Evolutionary conservation across 257 asterid genomes (phyloP).

Genomic region (Nicotiana noctiflora): DNA sequence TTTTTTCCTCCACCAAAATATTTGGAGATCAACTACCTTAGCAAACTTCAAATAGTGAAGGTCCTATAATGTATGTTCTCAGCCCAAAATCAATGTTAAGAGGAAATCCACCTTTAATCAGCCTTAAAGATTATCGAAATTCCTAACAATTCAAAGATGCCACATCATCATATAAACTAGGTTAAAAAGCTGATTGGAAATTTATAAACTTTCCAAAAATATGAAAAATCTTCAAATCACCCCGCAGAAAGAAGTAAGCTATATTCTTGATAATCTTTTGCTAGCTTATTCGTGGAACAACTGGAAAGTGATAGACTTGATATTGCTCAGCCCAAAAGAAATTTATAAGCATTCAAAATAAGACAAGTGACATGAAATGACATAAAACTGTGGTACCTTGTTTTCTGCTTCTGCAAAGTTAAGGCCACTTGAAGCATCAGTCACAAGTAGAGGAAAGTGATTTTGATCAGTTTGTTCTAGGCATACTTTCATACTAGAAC

Average conservation of each 20-base stretch:
- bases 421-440: conserved; percentile 22
- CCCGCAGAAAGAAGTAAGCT: neutral
- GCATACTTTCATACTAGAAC: conserved; percentile 41
- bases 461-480: conserved; percentile 29
- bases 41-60: neutral
- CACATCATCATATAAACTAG: neutral
- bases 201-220: neutral
- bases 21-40: neutral
- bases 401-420: conserved; percentile 33
- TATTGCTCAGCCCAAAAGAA: neutral
- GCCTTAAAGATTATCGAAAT: neutral
- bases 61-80: neutral
- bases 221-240: neutral
- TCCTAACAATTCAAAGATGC: neutral
- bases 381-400: conserved; percentile 35
- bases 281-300: neutral
- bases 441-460: conserved; percentile 27
- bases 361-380: neutral
- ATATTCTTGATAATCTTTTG: neutral
- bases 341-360: neutral
- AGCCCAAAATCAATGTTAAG: neutral
- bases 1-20: neutral
- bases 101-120: neutral
- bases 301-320: neutral
- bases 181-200: neutral